Percentiles rank a stretch among this genome's conserved stretches.
Conservation (phyloP, 768 basidiomycete species). For the Psilocybe tampanensis region DNA sequence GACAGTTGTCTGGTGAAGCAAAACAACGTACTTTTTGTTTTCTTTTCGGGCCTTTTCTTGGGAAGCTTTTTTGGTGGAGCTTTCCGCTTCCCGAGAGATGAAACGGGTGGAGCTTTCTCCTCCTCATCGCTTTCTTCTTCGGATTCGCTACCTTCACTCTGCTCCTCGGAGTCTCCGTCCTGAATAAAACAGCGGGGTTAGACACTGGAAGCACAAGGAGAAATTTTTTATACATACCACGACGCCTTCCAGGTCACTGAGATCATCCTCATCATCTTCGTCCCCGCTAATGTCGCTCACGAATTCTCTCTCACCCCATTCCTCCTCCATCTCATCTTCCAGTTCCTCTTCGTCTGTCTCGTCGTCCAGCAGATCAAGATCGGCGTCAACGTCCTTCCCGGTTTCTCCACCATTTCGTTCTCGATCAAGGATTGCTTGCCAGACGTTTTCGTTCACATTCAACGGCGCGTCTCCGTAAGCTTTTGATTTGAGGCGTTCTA, state of each 20-base stretch:
- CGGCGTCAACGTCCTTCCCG: conserved; percentile 62
- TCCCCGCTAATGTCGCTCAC: conserved; percentile 77
- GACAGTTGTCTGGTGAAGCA: not conserved
- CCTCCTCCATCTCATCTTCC: conserved; percentile 51
- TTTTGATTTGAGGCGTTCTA: conserved; percentile 93
- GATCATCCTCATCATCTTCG: conserved; percentile 58
- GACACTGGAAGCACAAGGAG: not conserved
- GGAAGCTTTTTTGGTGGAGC: conserved; percentile 44
- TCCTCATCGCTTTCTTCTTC: conserved; percentile 43
- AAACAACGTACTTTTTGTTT: conserved; percentile 55
- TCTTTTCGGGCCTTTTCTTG: conserved; percentile 60
- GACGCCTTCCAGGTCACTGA: conserved; percentile 73
- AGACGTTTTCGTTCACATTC: conserved; percentile 97
- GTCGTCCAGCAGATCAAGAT: conserved; percentile 51
- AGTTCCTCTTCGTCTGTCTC: conserved; percentile 64
- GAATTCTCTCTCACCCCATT: conserved; percentile 68
- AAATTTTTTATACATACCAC: conserved; percentile 50
- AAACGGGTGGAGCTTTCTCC: conserved; percentile 34
- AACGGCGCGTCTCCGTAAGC: conserved; percentile 97
- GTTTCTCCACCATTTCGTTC: conserved; percentile 62
- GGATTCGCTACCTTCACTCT: conserved; percentile 39
- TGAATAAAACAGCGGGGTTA: conserved; percentile 16
- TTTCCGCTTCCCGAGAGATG: conserved; percentile 71
- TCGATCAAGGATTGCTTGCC: conserved; percentile 88
- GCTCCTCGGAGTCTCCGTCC: conserved; percentile 44